Base-by-base conservation (phyloP, 2,329 filamentous ascomycete species). In the Colletotrichum sojae region DNA sequence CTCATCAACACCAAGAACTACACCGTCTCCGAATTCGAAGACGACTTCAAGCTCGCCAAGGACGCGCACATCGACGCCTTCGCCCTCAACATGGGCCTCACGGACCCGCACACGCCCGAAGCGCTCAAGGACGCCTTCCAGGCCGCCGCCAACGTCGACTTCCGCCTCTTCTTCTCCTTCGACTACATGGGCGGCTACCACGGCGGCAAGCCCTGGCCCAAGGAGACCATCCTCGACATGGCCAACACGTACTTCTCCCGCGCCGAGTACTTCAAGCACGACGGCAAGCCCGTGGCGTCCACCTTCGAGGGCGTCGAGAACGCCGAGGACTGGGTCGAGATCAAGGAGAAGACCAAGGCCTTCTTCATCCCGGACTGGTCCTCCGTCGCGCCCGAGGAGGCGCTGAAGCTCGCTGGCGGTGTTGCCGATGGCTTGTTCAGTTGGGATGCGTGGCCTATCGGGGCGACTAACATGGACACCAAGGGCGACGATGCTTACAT, bases 311-410 rank as follows among this genome's bases (percentile, higher is more conserved):
- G 85, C 2, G 71, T 80, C 5, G 73, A 77, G 16, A 78, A 78
- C 15, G 77, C 77, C 12, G 71, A 75, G 4, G 83, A 86, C 71
- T 87, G 84, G 84, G 25, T 65, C 9, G 72, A 71, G 4, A 83
- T 85, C 74, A 85, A 83, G 66, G 71, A 73, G 16, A 72, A 74
- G 18, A 79, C 79, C 1, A 74, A 75, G 8, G 79, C 79, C 63
- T 83, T 82, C 72, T 81, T 84, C 67, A 78, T 86, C 1, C 85
- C 85, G 0, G 81, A 84, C 58, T 86, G 80, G 78, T 78, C 80
- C 0, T 80, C 78, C 36, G 71, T 80, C 3, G 81, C 82, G 1
- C 75, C 76, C 3, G 64, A 73, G 10, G 16, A 63, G 6, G 73
- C 78, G 48, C 25, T 69, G 39, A 9, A 10, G 10, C 43, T 70